Conservation (phyloP, 225 moss, liverwort and hornwort species). For the Pseudoscleropodium purum region DNA sequence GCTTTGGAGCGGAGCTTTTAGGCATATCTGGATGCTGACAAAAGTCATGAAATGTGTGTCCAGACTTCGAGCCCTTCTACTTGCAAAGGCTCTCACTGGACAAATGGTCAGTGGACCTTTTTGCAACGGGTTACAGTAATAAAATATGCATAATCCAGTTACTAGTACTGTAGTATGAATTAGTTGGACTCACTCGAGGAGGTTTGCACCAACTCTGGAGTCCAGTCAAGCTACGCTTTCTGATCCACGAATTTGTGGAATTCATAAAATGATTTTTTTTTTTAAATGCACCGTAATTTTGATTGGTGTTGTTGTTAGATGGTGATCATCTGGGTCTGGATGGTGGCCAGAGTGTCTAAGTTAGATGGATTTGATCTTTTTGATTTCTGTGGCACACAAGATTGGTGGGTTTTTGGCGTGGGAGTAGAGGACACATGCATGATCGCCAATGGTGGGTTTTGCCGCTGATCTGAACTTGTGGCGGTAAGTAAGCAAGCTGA, state of each 20-base stretch:
- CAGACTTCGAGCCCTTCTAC: not conserved
- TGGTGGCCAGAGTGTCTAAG: not conserved
- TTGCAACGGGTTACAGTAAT: not conserved
- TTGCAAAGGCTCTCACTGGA: not conserved
- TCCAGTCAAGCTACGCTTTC: too few relatives aligned
- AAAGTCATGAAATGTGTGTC: not conserved
- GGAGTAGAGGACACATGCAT: too few relatives aligned
- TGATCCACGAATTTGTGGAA: not conserved
- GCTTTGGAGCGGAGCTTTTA: not conserved
- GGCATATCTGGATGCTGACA: not conserved
- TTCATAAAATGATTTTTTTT: too few relatives aligned
- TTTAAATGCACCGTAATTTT: too few relatives aligned
- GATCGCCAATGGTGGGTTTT: too few relatives aligned
- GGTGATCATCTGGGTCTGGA: not conserved
- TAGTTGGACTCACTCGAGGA: not conserved
- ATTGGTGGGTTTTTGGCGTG: not conserved
- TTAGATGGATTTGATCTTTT: not conserved
- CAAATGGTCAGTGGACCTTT: not conserved
- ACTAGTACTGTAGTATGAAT: not conserved
- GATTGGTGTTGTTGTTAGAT: not conserved
- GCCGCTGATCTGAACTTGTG: not conserved
- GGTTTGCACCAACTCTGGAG: not conserved
- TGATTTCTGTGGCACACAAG: not conserved
- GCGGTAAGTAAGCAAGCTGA: not conserved
- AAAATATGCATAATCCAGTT: not conserved